Evolutionary conservation across 495 filamentous ascomycete genomes (phyloP).

Genomic region (Aspergillus avenaceus): DNA sequence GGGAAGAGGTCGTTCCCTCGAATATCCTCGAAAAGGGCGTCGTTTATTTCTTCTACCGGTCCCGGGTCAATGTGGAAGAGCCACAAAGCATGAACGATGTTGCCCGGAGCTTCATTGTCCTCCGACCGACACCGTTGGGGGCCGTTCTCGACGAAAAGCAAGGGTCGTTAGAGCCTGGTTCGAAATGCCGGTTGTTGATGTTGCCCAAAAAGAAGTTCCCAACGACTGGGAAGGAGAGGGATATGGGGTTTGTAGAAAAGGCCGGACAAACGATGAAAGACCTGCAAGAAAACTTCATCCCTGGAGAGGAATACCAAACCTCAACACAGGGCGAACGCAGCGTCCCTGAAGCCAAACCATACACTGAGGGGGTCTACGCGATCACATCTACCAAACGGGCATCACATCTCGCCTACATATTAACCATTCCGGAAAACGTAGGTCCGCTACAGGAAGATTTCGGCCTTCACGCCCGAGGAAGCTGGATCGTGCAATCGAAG

Average conservation of each 20-base stretch:
- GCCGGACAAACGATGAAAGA: conserved; percentile 58
- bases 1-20: conserved; percentile 58
- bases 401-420: conserved; percentile 75
- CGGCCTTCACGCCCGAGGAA: conserved; percentile 66
- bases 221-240: conserved; percentile 63
- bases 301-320: conserved; percentile 66
- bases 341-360: conserved; percentile 64
- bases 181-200: conserved; percentile 66
- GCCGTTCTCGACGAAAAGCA: conserved; percentile 58
- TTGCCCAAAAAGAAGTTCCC: conserved; percentile 88
- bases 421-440: conserved; percentile 71
- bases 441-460: conserved; percentile 74
- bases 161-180: conserved; percentile 53
- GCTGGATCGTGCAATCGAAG: conserved; percentile 74
- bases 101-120: conserved; percentile 74
- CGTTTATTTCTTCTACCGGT: conserved; percentile 90
- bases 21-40: conserved; percentile 86
- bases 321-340: conserved; percentile 71
- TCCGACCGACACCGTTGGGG: conserved; percentile 69
- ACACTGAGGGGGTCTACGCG: conserved; percentile 85
- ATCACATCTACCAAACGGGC: conserved; percentile 67
- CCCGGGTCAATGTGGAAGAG: conserved; percentile 68
- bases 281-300: conserved; percentile 70
- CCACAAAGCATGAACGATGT: conserved; percentile 69
- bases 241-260: conserved; percentile 85